These are phyloP conservation scores for Dendrocalamus sinicus DNA, from an alignment of 176 grass and related monocot genomes.

Conservation along the genomic window DNA sequence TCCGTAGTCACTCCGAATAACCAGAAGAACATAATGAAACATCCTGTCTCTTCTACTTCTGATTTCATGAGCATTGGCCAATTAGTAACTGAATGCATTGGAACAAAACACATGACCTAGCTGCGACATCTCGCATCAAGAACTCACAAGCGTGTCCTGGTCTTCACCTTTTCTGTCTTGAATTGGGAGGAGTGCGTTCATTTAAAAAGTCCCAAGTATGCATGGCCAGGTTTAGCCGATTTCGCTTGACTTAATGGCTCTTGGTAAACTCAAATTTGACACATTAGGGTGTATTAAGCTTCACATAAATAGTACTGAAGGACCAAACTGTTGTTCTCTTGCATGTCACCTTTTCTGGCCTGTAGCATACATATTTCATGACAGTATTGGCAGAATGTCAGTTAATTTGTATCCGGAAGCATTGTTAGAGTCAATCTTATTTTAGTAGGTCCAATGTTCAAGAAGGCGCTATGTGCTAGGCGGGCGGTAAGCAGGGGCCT, in stretches of 20 bases:
- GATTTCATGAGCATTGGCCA: conserved; percentile 10
- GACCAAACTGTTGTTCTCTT: neutral
- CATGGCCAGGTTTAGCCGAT: neutral
- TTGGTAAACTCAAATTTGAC: neutral
- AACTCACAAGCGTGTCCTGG: conserved; percentile 4
- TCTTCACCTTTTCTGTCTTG: neutral
- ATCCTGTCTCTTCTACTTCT: neutral
- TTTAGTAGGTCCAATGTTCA: too few species aligned
- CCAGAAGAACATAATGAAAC: too few species aligned
- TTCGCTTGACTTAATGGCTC: neutral
- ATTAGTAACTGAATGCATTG: conserved; percentile 14
- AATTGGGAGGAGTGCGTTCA: neutral
- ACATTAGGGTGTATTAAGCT: neutral
- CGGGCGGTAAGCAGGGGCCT: too few species aligned
- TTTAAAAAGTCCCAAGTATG: neutral
- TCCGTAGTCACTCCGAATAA: too few species aligned
- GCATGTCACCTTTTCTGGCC: neutral
- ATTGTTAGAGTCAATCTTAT: too few species aligned
- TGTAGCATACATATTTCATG: neutral
- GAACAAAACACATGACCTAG: conserved; percentile 4
- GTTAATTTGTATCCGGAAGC: too few species aligned
- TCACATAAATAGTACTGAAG: neutral
- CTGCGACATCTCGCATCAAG: neutral
- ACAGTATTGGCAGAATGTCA: neutral
- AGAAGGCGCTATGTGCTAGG: too few species aligned